Conservation (phyloP, 1,139 yeast genomes). For the Debaryomyces udenii region DNA sequence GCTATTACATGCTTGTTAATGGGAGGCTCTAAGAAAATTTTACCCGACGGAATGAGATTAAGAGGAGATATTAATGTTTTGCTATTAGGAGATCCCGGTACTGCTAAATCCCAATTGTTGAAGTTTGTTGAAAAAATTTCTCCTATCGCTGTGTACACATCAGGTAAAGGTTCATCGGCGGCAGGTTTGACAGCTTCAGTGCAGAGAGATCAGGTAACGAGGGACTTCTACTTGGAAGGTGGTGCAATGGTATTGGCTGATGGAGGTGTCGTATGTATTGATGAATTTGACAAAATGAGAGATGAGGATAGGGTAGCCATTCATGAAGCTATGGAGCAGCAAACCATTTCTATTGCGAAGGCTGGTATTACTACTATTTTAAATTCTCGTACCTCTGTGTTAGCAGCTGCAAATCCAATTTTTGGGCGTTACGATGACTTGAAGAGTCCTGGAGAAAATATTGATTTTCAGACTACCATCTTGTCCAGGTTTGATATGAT, state of each 20-base stretch:
- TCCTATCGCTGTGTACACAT: constrained; percentile 93
- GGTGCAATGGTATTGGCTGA: constrained; percentile 99
- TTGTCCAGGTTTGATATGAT: constrained; percentile 98
- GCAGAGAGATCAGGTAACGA: constrained; percentile 83
- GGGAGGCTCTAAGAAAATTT: constrained; percentile 91
- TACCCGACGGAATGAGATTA: constrained; percentile 95
- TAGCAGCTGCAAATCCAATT: constrained; percentile 98
- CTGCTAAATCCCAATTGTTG: constrained; percentile 93
- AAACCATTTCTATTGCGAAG: constrained; percentile 97
- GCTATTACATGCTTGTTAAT: constrained; percentile 88
- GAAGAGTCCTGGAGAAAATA: constrained; percentile 96
- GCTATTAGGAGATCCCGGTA: constrained; percentile 96
- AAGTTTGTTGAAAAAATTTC: constrained; percentile 94
- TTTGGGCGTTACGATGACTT: constrained; percentile 96
- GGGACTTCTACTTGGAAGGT: constrained; percentile 95
- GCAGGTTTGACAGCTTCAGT: constrained; percentile 99
- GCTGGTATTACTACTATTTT: constrained; percentile 98
- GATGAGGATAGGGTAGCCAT: constrained; percentile 99
- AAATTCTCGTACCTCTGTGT: constrained; percentile 92
- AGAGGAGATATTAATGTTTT: constrained; percentile 97
- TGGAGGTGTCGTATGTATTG: constrained; percentile 99
- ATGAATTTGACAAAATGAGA: constrained; percentile 98
- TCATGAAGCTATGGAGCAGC: constrained; percentile 99
- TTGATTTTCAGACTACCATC: constrained; percentile 96
- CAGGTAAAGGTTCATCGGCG: constrained; percentile 99